Conservation (phyloP, 2,329 filamentous ascomycete genomes). For the Ceratocystis alfenasii region DNA sequence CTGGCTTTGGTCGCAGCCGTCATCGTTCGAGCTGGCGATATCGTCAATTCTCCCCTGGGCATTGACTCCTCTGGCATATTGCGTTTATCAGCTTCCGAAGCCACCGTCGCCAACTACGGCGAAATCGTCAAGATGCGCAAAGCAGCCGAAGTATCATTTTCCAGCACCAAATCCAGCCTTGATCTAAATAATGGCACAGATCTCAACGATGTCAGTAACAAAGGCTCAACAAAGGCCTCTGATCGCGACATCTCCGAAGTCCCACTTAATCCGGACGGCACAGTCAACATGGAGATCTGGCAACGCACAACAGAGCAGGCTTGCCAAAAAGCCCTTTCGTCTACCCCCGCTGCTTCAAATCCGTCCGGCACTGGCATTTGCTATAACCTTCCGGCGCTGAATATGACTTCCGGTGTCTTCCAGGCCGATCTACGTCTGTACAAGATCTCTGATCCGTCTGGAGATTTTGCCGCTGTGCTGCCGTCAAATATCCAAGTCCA, state of each 20-base stretch:
- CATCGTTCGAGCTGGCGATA: conserved; percentile 13
- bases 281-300: conserved; percentile 46
- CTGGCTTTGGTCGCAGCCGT: conserved; percentile 21
- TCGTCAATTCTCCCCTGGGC: conserved; percentile 15
- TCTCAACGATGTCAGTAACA: conserved; percentile 9
- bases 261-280: conserved; percentile 33
- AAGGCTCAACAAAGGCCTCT: conserved; percentile 8
- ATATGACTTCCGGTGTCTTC: conserved; percentile 57
- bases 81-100: conserved; percentile 19
- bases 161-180: not conserved
- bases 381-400: conserved; percentile 65
- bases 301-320: conserved; percentile 43
- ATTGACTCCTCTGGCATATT: conserved; percentile 16
- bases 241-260: conserved; percentile 24
- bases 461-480: conserved; percentile 40
- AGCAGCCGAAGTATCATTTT: not conserved
- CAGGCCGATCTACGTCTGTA: conserved; percentile 67
- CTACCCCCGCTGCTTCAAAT: conserved; percentile 50
- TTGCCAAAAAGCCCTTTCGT: conserved; percentile 45
- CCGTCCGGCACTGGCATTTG: conserved; percentile 68
- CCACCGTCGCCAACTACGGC: conserved; percentile 20
- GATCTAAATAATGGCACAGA: not conserved
- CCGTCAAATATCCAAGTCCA: conserved; percentile 43
- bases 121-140: conserved; percentile 19
- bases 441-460: conserved; percentile 50